Conservation (phyloP, 768 basidiomycete species). For the Astraeus odoratus region DNA sequence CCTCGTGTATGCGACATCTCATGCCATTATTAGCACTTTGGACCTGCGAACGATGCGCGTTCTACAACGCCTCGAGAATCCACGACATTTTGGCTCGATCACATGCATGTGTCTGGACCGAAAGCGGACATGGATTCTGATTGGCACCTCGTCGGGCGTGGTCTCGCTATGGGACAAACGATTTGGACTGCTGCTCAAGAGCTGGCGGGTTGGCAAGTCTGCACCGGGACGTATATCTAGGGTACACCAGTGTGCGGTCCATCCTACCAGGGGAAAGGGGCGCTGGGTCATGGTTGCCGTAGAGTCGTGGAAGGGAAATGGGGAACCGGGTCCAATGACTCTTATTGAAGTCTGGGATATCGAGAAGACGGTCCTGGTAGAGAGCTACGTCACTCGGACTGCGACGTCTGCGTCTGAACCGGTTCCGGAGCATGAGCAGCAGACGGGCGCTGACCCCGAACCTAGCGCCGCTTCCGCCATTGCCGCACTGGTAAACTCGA, state of each 20-base stretch:
- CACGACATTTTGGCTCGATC: conserved; percentile 80
- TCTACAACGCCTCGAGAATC: conserved; percentile 73
- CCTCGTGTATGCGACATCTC: conserved; percentile 80
- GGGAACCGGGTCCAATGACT: conserved; percentile 36
- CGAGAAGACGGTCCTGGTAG: conserved; percentile 71
- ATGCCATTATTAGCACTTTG: conserved; percentile 65
- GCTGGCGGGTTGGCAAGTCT: conserved; percentile 70
- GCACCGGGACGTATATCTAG: conserved; percentile 45
- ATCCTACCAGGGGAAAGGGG: conserved; percentile 82
- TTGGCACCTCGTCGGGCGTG: conserved; percentile 80
- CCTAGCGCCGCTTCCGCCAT: conserved; percentile 66
- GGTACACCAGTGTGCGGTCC: conserved; percentile 70
- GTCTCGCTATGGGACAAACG: conserved; percentile 93
- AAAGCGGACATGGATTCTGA: conserved; percentile 81
- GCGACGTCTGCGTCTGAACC: conserved; percentile 39
- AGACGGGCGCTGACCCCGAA: conserved; percentile 50
- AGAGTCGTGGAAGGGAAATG: conserved; percentile 40
- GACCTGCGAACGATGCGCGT: conserved; percentile 83
- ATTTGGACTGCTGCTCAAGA: conserved; percentile 83
- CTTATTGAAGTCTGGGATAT: conserved; percentile 92
- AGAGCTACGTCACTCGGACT: conserved; percentile 63
- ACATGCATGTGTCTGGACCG: conserved; percentile 80
- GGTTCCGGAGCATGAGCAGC: conserved; percentile 46
- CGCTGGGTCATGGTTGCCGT: conserved; percentile 87
- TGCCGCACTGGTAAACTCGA: conserved; percentile 69